Base-by-base conservation (phyloP, 306 rosid genomes). In the Medicago ruthenica region DNA sequence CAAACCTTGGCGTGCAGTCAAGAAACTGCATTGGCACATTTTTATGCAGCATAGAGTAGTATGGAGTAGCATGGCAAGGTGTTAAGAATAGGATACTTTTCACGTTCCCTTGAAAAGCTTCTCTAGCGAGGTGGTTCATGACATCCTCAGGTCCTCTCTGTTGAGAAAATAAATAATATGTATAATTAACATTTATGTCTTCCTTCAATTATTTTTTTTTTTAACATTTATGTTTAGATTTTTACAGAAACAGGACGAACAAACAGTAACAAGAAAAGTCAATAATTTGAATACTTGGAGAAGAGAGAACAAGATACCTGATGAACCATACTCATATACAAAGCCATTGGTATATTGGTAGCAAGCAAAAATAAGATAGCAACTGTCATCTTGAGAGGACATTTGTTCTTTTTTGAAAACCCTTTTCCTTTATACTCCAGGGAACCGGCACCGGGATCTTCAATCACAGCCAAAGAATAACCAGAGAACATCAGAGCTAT, bases 101-200 rank as follows among this genome's bases (percentile, higher is more conserved):
- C 53, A 95, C 96, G 72, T 87, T 90, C 79, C 79, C 90, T 42
- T 80, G 48, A 42, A 6, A 71, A 70, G 87, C 91, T 87, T 94
- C 97, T 74, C 76, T 81, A 41, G 97, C 91, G 8, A 95, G 93
- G 83, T 88, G 80, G 77, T 83, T 85, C 89, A 93, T 84, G 41
- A 89, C 97, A 86, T 90, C 96, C 86, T 94, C 98, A 24, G 97
- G 85, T 81, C 97, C 98, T 89, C 97, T 92, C 96, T 95, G 85
- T 83, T 16, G 5, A 77, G 76, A 68, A 73, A 67, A 71, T 45
- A 68, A 44, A 65, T n/a, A 72, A 41, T 1, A 20, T 47, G 14
- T 21, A 21, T 36, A 71, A 51, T 55, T 45, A 50, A 12, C 44
- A 50, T 51, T 37, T 27, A 27, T 27, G 31, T 27, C 31, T 27